Base-by-base conservation (phyloP, 2,329 filamentous ascomycete genomes). In the Chalaropsis ovoidea region DNA sequence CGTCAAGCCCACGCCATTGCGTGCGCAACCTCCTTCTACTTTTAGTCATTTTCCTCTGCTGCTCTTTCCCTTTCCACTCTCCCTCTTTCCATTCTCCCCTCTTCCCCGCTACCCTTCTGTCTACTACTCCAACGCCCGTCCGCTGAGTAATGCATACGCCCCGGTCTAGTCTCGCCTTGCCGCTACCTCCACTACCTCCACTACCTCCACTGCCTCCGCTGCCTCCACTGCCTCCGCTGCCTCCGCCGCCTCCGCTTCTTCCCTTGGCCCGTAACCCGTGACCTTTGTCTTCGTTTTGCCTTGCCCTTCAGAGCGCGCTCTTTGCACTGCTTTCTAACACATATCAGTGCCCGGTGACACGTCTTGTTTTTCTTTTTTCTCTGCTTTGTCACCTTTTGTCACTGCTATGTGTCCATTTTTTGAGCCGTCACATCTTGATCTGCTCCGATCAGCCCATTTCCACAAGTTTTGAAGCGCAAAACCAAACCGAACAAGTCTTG, bases 371-470 rank as follows among this genome's bases (percentile, higher is more conserved):
- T 24, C 15, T 24, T 49, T 49, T 52, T 24, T 7, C 4, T 6
- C 35, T 39, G 35, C 35, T 39, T 39, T 39, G 35, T 39, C 24
- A 52, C 13, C 19, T 19, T 19, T 24, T 13, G 47, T 49, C n/a
- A 6, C 47, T 24, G 47, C 47, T 52, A 27, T 52, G 15, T 52
- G 6, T 15, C 47, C 47, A 17, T 15, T 13, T 52, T 52, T 52
- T 52, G 19, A 52, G 54, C 54, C 2, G 1, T 15, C 24, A 22
- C 31, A 39, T 19, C 54, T 39, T 58, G 27, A n/a, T 58, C 27
- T 58, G 27, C 39, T 13, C 54, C n/a, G 24, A 39, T 58, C 54
- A 58, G 54, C 54, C 54, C 24, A 58, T 58, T 19, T 13, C n/a
- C 7, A 35, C 13, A 35, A 39, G 27, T n/a, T 39, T 27, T 54